Percentiles rank a stretch among this genome's conserved stretches.
These are phyloP conservation scores for Laburnicola sp. DNA, from an alignment of 2,329 filamentous ascomycete genomes.

Conservation along the genomic window DNA sequence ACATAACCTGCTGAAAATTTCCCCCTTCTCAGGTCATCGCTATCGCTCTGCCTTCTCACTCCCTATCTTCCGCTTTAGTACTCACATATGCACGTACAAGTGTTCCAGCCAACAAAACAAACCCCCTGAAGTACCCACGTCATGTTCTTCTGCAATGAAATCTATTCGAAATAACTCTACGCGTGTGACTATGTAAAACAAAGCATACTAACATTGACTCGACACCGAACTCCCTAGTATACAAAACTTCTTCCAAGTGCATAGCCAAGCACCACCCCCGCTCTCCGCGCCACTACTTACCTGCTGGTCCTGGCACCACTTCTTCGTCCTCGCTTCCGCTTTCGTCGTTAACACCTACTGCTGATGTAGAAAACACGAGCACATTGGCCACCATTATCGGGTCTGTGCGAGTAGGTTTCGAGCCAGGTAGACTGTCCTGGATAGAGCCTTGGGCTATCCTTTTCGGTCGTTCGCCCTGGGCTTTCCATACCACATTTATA, in stretches of 20 bases:
- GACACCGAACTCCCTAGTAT: neutral
- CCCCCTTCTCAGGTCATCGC: too few species aligned
- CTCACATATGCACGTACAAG: too few species aligned
- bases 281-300: neutral
- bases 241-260: neutral
- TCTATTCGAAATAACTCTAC: too few species aligned
- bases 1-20: too few species aligned
- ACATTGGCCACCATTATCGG: slow-evolving; percentile 2
- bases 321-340: neutral
- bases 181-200: too few species aligned
- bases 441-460: neutral
- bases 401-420: neutral
- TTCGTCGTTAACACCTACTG: too few species aligned
- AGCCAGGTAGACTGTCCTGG: neutral
- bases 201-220: neutral
- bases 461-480: neutral
- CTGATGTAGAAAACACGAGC: neutral
- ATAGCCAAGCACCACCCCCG: neutral
- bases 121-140: too few species aligned
- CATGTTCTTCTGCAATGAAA: too few species aligned
- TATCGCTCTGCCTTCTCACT: too few species aligned
- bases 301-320: neutral
- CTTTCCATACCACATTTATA: slow-evolving; percentile 3
- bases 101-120: too few species aligned
- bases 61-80: too few species aligned